Base-by-base conservation (phyloP, 2,329 filamentous ascomycete genomes). In the Sarocladiaceae sp. region DNA sequence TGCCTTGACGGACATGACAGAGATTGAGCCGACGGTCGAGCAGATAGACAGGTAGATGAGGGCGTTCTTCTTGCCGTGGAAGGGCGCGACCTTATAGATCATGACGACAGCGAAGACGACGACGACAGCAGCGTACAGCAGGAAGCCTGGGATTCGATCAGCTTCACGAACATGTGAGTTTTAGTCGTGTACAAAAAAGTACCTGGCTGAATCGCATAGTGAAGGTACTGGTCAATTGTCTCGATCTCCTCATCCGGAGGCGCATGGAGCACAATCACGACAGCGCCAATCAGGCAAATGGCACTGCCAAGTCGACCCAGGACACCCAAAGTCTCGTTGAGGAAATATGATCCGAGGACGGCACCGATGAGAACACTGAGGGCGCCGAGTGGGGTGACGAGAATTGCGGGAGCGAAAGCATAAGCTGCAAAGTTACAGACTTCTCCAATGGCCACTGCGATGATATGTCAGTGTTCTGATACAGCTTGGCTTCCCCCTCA, bases 1-100 rank as follows among this genome's bases (percentile, higher is more conserved):
- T 4, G 93, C 93, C 72, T 98, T 98, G 66, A 97, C 87, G 24
- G 93, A 89, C 93, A 98, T 98, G 71, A 98, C 91, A 11, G 93
- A 97, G 50, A 98, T 85, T 43, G 90, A 95, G 56, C 93, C 93
- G 51, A 96, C 90, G 3, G 90, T 94, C 43, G 90, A 96, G 75
- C 93, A 98, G 55, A 98, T 97, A 54, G 90, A 96, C 54, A 98
- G 82, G 67, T 91, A 98, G 55, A 98, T 85, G 55, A 98, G 78
- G 9, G 93, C 91, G 62, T 97, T 98, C 68, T 86, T 90, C 74
- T 88, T 95, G 60, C 93, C 93, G 58, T 98, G 83, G 45, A 82
- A 70, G 1, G 93, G 93, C 6, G 89, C 88, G 51, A 98, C 76
- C 63, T 83, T 86, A 74, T 98, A 98, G 55, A 98, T 97, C 91